Base-by-base conservation (phyloP, 2,329 filamentous ascomycete species). In the Cercospora janseana region DNA sequence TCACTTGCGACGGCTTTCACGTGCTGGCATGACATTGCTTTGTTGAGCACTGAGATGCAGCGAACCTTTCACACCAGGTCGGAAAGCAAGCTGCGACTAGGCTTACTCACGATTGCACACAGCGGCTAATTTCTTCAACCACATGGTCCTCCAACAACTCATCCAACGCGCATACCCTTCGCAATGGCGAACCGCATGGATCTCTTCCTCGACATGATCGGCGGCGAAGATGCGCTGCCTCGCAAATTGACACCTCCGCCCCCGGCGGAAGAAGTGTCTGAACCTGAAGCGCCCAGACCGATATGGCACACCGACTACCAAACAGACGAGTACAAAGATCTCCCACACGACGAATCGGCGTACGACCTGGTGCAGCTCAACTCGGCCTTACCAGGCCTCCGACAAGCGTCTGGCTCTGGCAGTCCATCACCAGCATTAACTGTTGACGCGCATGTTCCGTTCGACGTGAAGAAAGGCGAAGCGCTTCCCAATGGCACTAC, bases 381-480 rank as follows among this genome's bases (percentile, higher is more conserved):
- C 34, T 38, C 16, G n/a, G n/a, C n/a, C 34, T 4, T 29, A n/a
- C 27, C 27, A 9, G 3, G 9, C 9, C 10, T 29, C 20, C 44
- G 28, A 23, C 10, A 37, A 46, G 41, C 35, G 29, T 13, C 34
- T n/a, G 34, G 16, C 12, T 34, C 31, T 5, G 34, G 34, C 8
- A 4, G 18, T 12, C 34, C 34, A 21, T 28, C 29, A 24, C n/a
- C 21, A 21, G 21, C 46, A 35, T 35, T 46, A 24, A 29, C 44
- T 24, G 23, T 9, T 18, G 46, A 51, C 48, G 43, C 46, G 8
- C 44, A 57, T 42, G 49, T 56, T 26, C 37, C 52, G 24, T 49
- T 60, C 34, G 59, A 63, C 34, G 15, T 37, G n/a, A 56, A 56
- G 37, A 58, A 57, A 26, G 70, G 70, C 24, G 61, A 72, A 26